Evolutionary conservation across 2,329 filamentous ascomycete species (phyloP), one percentile per base, ranked within the genome.

Genomic region (Aschersonia sp.): DNA sequence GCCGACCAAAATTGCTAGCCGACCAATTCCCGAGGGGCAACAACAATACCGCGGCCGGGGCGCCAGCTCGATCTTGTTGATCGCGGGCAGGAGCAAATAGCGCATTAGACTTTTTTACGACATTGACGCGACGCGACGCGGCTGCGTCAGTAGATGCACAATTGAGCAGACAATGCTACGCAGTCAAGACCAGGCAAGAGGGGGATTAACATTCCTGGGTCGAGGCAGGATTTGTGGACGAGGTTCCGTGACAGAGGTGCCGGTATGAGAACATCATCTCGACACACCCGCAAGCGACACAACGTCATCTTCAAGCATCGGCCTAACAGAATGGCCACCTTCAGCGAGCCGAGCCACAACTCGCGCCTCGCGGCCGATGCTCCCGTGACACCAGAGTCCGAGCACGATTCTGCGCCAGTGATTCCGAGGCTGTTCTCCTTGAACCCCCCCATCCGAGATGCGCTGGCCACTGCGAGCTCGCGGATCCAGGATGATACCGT

Each of bases 401-500:
- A 35, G 30, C 43, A 22, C 45, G 46, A 44, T 40, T 44, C 47
- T 12, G 46, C 42, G 14, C 51, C 52, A 22, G 51, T 48, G 22
- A 62, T 81, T 32, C 77, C 79, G 14, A 66, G 68, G 44, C 63
- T 84, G 48, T 84, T 81, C 63, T 76, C 70, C 6, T 63, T 61
- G 12, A 64, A 66, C 41, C 81, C 85, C 10, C 70, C 71, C 14
- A 76, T 94, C 54, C 70, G 68, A 48, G 88, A 94, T 58, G 53
- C 58, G 12, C 70, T 89, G 46, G 60, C 67, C 45, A 92, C 88
- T 5, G 68, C 76, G 50, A 85, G 85, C 30, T 87, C 84, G 1
- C 60, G 64, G 45, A 61, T 77, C 31, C 87, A 94, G 63, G 74
- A 83, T 50, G 69, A 78, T 48, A 90, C 85, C 0, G 68, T 87